Evolutionary conservation across 192 early-diverging fungal species (phyloP).

Genomic region (Endogone sp.): DNA sequence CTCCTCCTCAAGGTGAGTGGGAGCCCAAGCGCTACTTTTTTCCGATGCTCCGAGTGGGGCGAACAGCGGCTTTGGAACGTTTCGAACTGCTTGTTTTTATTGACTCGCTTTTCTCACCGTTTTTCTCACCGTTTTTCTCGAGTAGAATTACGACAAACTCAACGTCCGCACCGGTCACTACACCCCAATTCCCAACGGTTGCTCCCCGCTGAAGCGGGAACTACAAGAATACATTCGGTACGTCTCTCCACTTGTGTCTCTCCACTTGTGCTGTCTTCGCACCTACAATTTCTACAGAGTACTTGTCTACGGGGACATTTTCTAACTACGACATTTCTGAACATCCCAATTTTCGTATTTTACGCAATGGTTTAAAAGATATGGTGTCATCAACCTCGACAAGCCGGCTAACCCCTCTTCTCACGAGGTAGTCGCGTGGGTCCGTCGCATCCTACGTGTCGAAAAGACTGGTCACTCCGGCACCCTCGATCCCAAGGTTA

Average conservation of each 20-base stretch:
- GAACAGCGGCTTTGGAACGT: background rate
- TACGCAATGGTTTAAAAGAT: slow-evolving; percentile 42
- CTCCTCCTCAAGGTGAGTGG: slow-evolving; percentile 81
- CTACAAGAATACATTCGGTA: slow-evolving; percentile 81
- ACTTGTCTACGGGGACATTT: too few relatives aligned
- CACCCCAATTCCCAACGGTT: slow-evolving; percentile 95
- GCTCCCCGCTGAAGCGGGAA: slow-evolving; percentile 91
- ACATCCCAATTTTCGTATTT: too few relatives aligned
- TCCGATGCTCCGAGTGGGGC: background rate
- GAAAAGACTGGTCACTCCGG: slow-evolving; percentile 99
- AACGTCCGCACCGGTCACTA: slow-evolving; percentile 97
- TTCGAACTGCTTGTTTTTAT: background rate
- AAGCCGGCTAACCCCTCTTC: slow-evolving; percentile 99
- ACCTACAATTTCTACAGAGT: too few relatives aligned
- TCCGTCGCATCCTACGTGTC: slow-evolving; percentile 92
- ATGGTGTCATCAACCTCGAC: slow-evolving; percentile 99
- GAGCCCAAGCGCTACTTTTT: background rate
- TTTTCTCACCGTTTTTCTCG: background rate
- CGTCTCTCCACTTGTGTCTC: too few relatives aligned
- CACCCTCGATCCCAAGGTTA: slow-evolving; percentile 99
- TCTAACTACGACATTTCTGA: too few relatives aligned
- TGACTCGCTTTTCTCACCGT: background rate
- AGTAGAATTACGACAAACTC: slow-evolving; percentile 92
- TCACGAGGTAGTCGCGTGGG: slow-evolving; percentile 99
- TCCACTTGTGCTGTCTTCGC: too few relatives aligned